Percentiles rank a stretch among this genome's conserved stretches.
phyloP scores from a whole-genome alignment of 2,329 filamentous ascomycete genomes.

The Aspergillus neoniger region DNA sequence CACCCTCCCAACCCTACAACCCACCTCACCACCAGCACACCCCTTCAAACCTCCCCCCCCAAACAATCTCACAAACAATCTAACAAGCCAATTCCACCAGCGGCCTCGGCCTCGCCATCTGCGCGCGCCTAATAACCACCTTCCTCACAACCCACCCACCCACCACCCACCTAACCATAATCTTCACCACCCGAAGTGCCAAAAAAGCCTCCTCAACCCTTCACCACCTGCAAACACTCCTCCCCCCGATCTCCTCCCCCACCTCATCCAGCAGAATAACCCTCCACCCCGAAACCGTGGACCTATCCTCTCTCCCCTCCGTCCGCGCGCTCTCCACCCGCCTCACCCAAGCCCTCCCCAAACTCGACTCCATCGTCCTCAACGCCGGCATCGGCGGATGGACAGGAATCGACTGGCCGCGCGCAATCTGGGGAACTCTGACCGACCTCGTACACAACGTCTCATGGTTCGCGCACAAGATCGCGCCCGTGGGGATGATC shows the following conservation, averaged over 20 bases:
- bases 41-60: no score
- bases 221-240: slow-evolving; percentile 62
- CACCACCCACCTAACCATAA: slow-evolving; percentile 69
- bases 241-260: slow-evolving; percentile 47
- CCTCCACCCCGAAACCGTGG: slow-evolving; percentile 59
- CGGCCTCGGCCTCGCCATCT: slow-evolving; percentile 82
- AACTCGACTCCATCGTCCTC: slow-evolving; percentile 76
- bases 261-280: slow-evolving; percentile 48
- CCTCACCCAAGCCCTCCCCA: slow-evolving; percentile 58
- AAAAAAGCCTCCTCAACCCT: slow-evolving; percentile 75
- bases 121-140: slow-evolving; percentile 83
- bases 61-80: not conserved
- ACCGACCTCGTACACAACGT: slow-evolving; percentile 67
- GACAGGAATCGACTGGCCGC: slow-evolving; percentile 72
- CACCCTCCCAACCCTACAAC: not conserved
- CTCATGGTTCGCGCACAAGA: slow-evolving; percentile 78
- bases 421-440: slow-evolving; percentile 58
- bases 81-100: slow-evolving; percentile 49
- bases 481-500: slow-evolving; percentile 58
- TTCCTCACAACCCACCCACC: slow-evolving; percentile 70
- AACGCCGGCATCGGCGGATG: slow-evolving; percentile 91
- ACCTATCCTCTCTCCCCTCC: slow-evolving; percentile 58
- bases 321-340: slow-evolving; percentile 56
- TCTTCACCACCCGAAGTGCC: slow-evolving; percentile 78
- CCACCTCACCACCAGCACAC: not conserved